Evolutionary conservation across 768 basidiomycete species (phyloP).

Genomic region (Russula brevipes): DNA sequence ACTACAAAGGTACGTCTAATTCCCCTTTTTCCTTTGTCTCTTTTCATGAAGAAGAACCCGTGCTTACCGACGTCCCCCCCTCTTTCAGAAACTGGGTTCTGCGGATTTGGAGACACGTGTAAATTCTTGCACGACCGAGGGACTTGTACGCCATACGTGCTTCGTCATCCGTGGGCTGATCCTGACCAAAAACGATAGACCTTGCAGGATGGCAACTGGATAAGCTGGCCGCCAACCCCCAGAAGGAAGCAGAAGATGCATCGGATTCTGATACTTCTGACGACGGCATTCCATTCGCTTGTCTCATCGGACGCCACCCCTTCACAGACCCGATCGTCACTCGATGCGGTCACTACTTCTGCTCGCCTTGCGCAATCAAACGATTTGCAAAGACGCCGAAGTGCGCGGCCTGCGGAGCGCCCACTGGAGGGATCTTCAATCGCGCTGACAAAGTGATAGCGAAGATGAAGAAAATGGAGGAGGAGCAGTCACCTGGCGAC

Average conservation of each 20-base stretch:
- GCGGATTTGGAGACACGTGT: conserved; percentile 98
- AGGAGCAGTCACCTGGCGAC: conserved; percentile 42
- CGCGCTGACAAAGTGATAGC: conserved; percentile 88
- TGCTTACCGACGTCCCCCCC: conserved; percentile 2
- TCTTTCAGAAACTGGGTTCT: conserved; percentile 87
- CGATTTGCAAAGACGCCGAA: conserved; percentile 92
- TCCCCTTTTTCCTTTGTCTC: conserved; percentile 8
- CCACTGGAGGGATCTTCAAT: conserved; percentile 96
- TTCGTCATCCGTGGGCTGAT: conserved; percentile 21
- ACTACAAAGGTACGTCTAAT: conserved; percentile 83
- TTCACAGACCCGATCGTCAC: conserved; percentile 96
- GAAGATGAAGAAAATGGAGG: conserved; percentile 72
- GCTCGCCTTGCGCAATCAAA: conserved; percentile 91
- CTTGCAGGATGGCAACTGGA: conserved; percentile 99
- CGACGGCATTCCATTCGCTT: conserved; percentile 96
- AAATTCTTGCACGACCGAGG: conserved; percentile 99
- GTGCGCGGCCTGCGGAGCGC: conserved; percentile 88
- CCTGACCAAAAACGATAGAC: conserved; percentile 43
- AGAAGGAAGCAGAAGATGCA: conserved; percentile 52
- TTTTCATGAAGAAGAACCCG: neutral
- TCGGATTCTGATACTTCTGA: conserved; percentile 66
- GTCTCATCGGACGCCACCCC: conserved; percentile 89
- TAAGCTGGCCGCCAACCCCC: conserved; percentile 77
- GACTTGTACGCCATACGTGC: conserved; percentile 57
- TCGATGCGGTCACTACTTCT: conserved; percentile 95